These are phyloP conservation scores for Vaccinium myrtillus DNA, from an alignment of 148 eudicot species.

Conservation along the genomic window DNA sequence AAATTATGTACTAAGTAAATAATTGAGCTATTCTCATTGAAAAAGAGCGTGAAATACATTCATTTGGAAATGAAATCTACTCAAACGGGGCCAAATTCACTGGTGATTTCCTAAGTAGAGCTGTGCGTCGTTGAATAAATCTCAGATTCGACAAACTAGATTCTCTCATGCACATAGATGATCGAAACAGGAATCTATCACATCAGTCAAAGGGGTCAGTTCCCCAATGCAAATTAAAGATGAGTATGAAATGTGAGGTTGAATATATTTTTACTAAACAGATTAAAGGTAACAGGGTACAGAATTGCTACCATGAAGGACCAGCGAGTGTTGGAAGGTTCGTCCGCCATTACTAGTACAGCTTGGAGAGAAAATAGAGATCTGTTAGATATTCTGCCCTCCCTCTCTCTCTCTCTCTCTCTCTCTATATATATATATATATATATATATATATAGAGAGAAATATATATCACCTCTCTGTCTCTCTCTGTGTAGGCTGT, in stretches of 20 bases:
- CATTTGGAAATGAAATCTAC: background rate
- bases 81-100: background rate
- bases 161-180: background rate
- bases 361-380: slow-evolving; percentile 16
- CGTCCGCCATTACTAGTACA: slow-evolving; percentile 47
- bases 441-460: too few species aligned
- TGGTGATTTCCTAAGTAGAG: background rate
- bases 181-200: background rate
- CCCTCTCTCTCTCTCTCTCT: background rate
- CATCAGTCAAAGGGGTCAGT: background rate
- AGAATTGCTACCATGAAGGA: slow-evolving; percentile 51
- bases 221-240: background rate
- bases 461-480: background rate
- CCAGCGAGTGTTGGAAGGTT: slow-evolving; percentile 75
- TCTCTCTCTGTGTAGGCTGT: background rate
- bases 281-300: background rate
- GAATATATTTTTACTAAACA: slow-evolving; percentile 1
- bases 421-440: background rate
- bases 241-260: background rate
- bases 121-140: background rate
- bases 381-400: background rate
- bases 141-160: background rate
- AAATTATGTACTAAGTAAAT: background rate
- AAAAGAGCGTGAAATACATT: background rate
- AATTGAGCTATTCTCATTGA: background rate